Conservation (phyloP, 805 yeast species). For the Starmerella bombi region DNA sequence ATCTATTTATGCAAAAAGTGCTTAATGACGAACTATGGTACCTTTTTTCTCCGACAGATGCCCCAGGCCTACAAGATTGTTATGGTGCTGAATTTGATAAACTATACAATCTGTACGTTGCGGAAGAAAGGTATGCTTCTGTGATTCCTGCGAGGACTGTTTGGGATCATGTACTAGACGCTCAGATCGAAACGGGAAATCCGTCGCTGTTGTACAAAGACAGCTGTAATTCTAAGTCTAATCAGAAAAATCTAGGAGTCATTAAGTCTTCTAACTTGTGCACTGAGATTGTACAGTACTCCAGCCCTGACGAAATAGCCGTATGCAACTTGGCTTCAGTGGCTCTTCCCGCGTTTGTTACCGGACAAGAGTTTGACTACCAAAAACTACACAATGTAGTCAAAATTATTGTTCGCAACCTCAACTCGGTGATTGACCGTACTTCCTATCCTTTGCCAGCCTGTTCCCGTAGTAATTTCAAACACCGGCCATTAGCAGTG, state of each 20-base stretch:
- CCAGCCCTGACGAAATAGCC: constrained; percentile 76
- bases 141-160: constrained; percentile 69
- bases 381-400: constrained; percentile 54
- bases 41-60: constrained; percentile 70
- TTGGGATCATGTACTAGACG: constrained; percentile 72
- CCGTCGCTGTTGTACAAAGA: constrained; percentile 93
- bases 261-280: constrained; percentile 87
- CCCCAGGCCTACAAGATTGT: constrained; percentile 67
- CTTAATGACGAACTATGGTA: constrained; percentile 67
- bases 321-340: constrained; percentile 90
- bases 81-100: constrained; percentile 68
- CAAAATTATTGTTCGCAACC: constrained; percentile 60
- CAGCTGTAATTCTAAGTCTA: constrained; percentile 73
- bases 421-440: constrained; percentile 70
- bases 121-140: constrained; percentile 43
- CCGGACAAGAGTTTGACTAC: constrained; percentile 47
- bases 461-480: constrained; percentile 55
- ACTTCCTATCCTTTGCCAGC: constrained; percentile 66
- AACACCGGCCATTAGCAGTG: constrained; percentile 77
- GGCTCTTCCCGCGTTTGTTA: constrained; percentile 68
- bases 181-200: constrained; percentile 90
- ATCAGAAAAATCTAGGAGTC: constrained; percentile 78
- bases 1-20: constrained; percentile 79
- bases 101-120: constrained; percentile 57
- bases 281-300: constrained; percentile 81